phyloP scores from a whole-genome alignment of 768 basidiomycete species.

The Amanita rimosa region DNA sequence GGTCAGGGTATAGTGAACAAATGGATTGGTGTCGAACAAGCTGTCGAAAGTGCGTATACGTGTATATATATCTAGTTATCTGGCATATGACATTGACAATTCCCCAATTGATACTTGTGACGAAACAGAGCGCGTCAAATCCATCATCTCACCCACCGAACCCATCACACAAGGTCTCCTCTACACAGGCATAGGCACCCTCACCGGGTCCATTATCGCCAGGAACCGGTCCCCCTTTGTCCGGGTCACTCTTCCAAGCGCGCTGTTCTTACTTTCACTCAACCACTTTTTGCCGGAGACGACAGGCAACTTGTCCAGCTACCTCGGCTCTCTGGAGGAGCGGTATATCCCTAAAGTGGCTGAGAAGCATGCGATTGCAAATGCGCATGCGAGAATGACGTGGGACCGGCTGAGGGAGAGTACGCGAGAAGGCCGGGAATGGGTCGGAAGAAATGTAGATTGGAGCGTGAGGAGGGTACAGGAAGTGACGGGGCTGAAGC shows the following conservation, averaged over 20 bases:
- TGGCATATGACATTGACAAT: too few relatives aligned
- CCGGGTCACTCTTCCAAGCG: conserved; percentile 67
- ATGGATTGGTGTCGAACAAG: conserved; percentile 82
- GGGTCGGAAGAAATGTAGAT: conserved; percentile 32
- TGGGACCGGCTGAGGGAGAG: conserved; percentile 46
- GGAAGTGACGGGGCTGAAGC: conserved; percentile 61
- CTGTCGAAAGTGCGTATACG: conserved; percentile 65
- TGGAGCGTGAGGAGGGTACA: conserved; percentile 45
- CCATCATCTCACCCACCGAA: conserved; percentile 72
- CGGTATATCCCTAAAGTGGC: conserved; percentile 58
- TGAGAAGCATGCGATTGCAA: conserved; percentile 52
- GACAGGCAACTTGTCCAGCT: conserved; percentile 52
- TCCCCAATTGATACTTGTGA: too few relatives aligned
- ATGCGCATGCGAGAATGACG: conserved; percentile 48
- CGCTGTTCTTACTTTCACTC: conserved; percentile 60
- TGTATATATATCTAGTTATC: conserved; percentile 19
- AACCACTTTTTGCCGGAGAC: conserved; percentile 87
- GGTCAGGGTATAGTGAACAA: conserved; percentile 64
- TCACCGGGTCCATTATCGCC: conserved; percentile 80
- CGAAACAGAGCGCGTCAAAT: conserved; percentile 72
- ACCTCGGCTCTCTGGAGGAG: conserved; percentile 62
- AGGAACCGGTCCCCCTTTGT: conserved; percentile 63
- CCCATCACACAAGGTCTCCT: conserved; percentile 80
- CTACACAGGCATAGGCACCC: conserved; percentile 81
- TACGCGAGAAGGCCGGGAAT: conserved; percentile 32